Conservation (phyloP, 805 yeast genomes). For the Candida succiphila region DNA sequence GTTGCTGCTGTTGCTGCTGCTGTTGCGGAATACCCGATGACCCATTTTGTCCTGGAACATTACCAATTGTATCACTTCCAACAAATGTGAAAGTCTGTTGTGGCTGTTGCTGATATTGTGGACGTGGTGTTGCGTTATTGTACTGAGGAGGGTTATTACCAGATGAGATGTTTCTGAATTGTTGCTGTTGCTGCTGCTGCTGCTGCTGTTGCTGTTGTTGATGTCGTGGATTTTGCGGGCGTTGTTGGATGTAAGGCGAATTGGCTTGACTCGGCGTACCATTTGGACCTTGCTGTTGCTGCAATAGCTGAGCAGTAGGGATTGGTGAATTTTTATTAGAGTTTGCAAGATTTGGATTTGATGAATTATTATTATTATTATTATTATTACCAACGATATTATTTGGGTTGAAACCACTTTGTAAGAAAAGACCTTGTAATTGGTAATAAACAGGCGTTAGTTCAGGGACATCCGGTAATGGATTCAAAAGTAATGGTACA, state of each 20-base stretch:
- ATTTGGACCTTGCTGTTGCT: no score
- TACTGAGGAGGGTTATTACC: constrained; percentile 1
- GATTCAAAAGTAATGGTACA: constrained; percentile 38
- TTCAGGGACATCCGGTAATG: constrained; percentile 50
- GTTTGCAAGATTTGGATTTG: no score
- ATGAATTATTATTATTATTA: no score
- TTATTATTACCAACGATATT: no score
- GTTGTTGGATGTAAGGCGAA: constrained; percentile 1
- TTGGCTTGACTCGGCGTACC: no score
- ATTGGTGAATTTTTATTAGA: no score
- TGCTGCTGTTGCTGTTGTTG: constrained; percentile 15
- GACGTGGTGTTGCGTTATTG: constrained; percentile 2
- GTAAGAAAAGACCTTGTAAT: no score
- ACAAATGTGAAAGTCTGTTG: constrained; percentile 7
- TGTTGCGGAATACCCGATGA: constrained; percentile 3
- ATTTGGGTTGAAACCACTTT: no score
- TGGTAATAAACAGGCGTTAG: constrained; percentile 35
- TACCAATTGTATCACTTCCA: no score
- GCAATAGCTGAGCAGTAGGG: constrained; percentile 2
- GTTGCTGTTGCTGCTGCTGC: constrained; percentile 3
- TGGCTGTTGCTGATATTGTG: constrained; percentile 6
- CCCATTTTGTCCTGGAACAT: no score
- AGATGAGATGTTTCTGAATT: constrained; percentile 12
- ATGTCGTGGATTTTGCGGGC: constrained; percentile 2
- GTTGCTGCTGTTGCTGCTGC: constrained; percentile 1